Base-by-base conservation (phyloP, 352 stramenopile genomes). In the Globisporangium nodosum region DNA sequence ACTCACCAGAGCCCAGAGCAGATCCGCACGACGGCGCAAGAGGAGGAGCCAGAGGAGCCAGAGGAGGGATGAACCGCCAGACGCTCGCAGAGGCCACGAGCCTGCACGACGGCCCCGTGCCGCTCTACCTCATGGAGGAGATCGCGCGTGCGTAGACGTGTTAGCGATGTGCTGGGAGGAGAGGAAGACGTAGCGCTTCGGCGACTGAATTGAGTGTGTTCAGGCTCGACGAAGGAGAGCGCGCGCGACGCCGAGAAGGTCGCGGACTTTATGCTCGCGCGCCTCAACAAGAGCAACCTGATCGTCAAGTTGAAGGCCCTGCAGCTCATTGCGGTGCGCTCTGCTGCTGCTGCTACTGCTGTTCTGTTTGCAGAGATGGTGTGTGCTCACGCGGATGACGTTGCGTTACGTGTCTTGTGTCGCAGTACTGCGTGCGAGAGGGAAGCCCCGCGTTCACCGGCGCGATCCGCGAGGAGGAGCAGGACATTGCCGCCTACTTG, bases 261-360 rank as follows among this genome's bases (percentile, higher is more conserved):
- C 24, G 85, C 72, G 15, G 85, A 94, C 64, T 94, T 83, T 35
- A 66, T 94, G 71, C 60, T 94, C 16, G 73, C 74, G 8, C 70
- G 85, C 31, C 69, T 92, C 9, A 75, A 76, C 58, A 94, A 92
- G 65, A 88, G 70, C 67, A 94, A 94, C 61, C 60, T 92, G 55
- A 90, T 82, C 46, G 85, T 94, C 46, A 92, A 92, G 60, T 70
- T 92, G 46, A 94, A 94, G 73, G 82, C 81, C 53, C 59, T 94
- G 53, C 85, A 94, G 70, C 80, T 94, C 62, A 90, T 94, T 52
- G 74, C 77, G 69, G 85, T 94, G 54, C 21, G 73, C n/a, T 54
- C 43, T 52, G 18, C 7, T 54, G 12, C 55, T 15, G 30, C 18
- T 16, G 24, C 24, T 30, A 21, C 15, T 48, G 16, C 16, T 24